phyloP scores from a whole-genome alignment of 176 grass and related monocot species.

The Elymus sibiricus region DNA sequence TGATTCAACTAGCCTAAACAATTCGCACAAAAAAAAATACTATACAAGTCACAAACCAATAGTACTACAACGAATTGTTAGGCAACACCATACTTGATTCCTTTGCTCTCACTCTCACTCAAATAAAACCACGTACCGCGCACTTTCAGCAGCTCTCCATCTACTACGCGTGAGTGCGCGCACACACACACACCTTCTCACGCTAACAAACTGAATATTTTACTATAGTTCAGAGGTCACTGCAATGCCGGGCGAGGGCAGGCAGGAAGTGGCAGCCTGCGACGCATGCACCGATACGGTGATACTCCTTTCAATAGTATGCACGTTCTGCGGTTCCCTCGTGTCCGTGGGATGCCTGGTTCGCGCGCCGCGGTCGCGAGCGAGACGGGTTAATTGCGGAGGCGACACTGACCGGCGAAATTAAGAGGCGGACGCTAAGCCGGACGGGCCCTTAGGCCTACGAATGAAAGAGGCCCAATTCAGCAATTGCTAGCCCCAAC shows the following conservation, averaged over 20 bases:
- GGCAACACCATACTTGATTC: background rate
- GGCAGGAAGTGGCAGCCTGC: background rate
- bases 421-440: too few relatives aligned
- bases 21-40: too few relatives aligned
- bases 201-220: background rate
- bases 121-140: background rate
- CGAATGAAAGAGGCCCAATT: background rate
- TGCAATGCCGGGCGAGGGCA: too few relatives aligned
- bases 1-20: background rate
- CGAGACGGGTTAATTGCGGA: too few relatives aligned
- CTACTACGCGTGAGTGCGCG: background rate
- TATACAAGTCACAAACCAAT: background rate
- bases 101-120: conserved; percentile 43
- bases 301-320: too few relatives aligned
- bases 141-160: conserved; percentile 19
- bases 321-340: background rate
- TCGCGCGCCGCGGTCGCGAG: too few relatives aligned
- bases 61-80: background rate
- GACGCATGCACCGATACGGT: too few relatives aligned
- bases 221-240: background rate
- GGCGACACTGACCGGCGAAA: too few relatives aligned
- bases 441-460: too few relatives aligned
- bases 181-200: background rate
- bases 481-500: too few relatives aligned
- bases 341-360: too few relatives aligned